Conservation (phyloP, 163 green algal species). For the Coccomyxa subellipsoidea region DNA sequence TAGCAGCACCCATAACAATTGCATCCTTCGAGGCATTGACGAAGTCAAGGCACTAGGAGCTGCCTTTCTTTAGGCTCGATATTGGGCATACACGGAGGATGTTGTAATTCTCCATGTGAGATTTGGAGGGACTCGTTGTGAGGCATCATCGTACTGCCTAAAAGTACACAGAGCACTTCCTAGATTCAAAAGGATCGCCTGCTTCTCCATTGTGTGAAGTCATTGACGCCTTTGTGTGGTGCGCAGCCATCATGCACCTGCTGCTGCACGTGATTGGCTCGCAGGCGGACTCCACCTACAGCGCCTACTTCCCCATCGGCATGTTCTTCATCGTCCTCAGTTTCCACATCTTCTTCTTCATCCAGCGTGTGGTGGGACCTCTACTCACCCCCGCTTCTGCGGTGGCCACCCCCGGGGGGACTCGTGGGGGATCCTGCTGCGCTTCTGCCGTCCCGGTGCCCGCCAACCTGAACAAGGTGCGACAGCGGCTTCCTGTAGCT, state of each 20-base stretch:
- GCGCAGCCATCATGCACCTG: conserved; percentile 20
- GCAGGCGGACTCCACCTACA: neutral
- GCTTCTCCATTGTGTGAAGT: too few relatives aligned
- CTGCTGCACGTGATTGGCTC: conserved; percentile 10
- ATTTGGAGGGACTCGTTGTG: too few relatives aligned
- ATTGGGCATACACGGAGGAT: too few relatives aligned
- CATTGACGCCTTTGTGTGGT: neutral
- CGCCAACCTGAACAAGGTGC: neutral
- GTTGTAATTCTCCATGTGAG: too few relatives aligned
- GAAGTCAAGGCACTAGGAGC: too few relatives aligned
- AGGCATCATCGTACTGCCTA: too few relatives aligned
- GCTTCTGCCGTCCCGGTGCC: neutral
- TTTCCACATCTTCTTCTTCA: conserved; percentile 25
- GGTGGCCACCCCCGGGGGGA: neutral
- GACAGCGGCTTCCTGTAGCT: neutral
- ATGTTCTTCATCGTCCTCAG: conserved; percentile 17
- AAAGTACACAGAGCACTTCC: too few relatives aligned
- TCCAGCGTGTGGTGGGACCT: conserved; percentile 15
- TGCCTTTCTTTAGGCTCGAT: too few relatives aligned
- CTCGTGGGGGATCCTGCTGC: neutral
- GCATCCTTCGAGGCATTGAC: too few relatives aligned
- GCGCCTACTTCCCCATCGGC: conserved; percentile 17
- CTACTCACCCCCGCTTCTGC: neutral
- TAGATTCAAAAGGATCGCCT: too few relatives aligned
- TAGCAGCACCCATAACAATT: too few relatives aligned